Conservation (phyloP, 2,329 filamentous ascomycete species). For the Penicillium crustosum region DNA sequence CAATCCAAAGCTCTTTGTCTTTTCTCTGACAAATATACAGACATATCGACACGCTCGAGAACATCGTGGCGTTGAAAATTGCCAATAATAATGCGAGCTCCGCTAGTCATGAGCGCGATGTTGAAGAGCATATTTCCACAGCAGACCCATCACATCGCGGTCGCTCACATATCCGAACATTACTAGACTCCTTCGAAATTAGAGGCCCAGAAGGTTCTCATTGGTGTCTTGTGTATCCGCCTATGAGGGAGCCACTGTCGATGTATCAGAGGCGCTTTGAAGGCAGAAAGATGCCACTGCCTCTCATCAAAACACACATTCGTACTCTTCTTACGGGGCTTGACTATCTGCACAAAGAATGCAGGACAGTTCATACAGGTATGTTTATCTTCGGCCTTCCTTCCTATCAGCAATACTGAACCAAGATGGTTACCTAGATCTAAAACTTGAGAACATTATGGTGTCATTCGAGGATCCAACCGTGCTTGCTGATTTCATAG, state of each 20-base stretch:
- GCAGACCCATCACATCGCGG: constrained; percentile 37
- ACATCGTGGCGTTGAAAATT: constrained; percentile 32
- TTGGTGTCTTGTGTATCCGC: constrained; percentile 41
- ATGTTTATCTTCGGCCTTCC: constrained; percentile 16
- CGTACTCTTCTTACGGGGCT: constrained; percentile 42
- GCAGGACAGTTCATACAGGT: constrained; percentile 46
- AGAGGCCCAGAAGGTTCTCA: constrained; percentile 32
- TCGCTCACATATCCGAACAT: constrained; percentile 35
- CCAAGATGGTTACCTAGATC: constrained; percentile 30
- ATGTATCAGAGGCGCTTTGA: constrained; percentile 36
- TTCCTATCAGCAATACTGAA: constrained; percentile 17
- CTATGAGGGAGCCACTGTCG: constrained; percentile 42
- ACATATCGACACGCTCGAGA: constrained; percentile 28
- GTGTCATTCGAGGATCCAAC: constrained; percentile 35
- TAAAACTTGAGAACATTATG: constrained; percentile 49
- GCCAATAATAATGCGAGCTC: constrained; percentile 26
- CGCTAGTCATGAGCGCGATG: constrained; percentile 31
- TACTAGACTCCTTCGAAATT: constrained; percentile 38
- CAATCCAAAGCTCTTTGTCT: constrained; percentile 11
- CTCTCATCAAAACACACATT: constrained; percentile 39
- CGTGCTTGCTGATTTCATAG: constrained; percentile 35
- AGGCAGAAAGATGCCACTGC: constrained; percentile 32
- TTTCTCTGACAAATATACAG: constrained; percentile 29
- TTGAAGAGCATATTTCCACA: constrained; percentile 36
- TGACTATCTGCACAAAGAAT: constrained; percentile 47